phyloP scores from a whole-genome alignment of 352 stramenopile genomes.

The Globisporangium polare region DNA sequence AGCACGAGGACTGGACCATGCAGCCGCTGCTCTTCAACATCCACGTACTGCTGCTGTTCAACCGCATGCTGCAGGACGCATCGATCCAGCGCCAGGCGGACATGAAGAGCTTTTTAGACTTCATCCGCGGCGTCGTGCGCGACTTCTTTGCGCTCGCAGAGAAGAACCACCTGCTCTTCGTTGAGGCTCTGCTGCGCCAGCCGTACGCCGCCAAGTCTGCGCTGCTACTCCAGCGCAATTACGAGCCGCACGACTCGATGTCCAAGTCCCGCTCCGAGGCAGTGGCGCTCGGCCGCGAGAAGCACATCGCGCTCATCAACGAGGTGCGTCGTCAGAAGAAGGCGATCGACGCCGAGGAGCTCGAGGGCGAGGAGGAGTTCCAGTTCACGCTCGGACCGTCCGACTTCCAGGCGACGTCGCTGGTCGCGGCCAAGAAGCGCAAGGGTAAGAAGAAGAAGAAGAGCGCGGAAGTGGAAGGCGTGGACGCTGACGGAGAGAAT shows the following conservation, averaged over 20 bases:
- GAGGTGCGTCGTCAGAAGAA: conserved; percentile 66
- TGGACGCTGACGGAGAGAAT: neutral
- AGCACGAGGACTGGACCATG: conserved; percentile 76
- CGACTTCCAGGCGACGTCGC: conserved; percentile 56
- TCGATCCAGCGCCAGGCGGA: conserved; percentile 53
- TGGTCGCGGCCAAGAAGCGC: conserved; percentile 24
- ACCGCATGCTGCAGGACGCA: conserved; percentile 82
- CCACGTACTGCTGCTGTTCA: conserved; percentile 72
- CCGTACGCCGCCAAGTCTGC: conserved; percentile 65
- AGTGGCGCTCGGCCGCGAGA: conserved; percentile 57
- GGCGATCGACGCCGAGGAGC: conserved; percentile 66
- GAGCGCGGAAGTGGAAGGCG: neutral
- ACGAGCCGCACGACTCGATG: conserved; percentile 64
- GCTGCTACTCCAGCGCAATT: conserved; percentile 69
- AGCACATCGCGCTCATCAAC: conserved; percentile 51
- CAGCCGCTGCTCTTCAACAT: conserved; percentile 88
- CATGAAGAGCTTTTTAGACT: conserved; percentile 71
- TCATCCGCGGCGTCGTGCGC: conserved; percentile 69
- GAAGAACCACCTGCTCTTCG: conserved; percentile 79
- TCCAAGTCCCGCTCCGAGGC: conserved; percentile 57
- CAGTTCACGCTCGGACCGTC: conserved; percentile 58
- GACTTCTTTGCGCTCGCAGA: conserved; percentile 78
- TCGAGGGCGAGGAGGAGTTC: conserved; percentile 80
- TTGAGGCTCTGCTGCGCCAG: conserved; percentile 70
- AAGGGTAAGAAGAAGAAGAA: neutral